Conservation (phyloP, 768 basidiomycete genomes). For the Suillus occidentalis region DNA sequence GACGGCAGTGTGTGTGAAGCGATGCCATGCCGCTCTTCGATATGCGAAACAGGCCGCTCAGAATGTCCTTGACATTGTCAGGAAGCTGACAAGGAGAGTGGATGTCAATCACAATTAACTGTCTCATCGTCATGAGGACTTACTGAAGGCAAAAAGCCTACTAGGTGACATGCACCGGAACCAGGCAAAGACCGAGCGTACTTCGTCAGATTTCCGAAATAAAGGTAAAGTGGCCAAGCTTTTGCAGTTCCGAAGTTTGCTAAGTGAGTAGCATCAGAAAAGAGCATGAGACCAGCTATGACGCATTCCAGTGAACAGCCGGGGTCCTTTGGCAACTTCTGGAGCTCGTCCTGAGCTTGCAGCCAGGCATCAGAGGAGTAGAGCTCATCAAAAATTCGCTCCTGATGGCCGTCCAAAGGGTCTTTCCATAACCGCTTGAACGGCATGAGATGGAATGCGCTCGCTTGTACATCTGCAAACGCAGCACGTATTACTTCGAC, state of each 20-base stretch:
- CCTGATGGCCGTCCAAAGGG: background rate
- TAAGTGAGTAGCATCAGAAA: too few relatives aligned
- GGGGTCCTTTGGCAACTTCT: too few relatives aligned
- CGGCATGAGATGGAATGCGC: conserved; percentile 22
- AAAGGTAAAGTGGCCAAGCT: too few relatives aligned
- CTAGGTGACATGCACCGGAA: conserved; percentile 16
- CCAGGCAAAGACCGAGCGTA: conserved; percentile 13
- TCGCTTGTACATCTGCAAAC: conserved; percentile 3
- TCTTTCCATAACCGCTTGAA: conserved; percentile 19
- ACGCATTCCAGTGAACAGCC: too few relatives aligned
- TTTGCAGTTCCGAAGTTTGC: too few relatives aligned
- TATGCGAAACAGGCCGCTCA: background rate
- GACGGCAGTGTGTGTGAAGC: conserved; percentile 4
- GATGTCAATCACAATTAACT: background rate
- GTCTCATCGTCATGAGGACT: conserved; percentile 17
- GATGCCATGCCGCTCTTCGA: background rate
- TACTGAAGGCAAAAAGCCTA: conserved; percentile 3
- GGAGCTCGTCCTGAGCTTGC: too few relatives aligned
- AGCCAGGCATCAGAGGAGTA: too few relatives aligned
- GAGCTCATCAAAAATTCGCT: too few relatives aligned
- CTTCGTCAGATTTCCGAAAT: background rate
- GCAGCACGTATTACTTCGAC: conserved; percentile 14
- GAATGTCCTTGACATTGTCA: too few relatives aligned
- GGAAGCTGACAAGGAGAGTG: background rate
- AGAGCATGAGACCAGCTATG: too few relatives aligned